phyloP scores from a whole-genome alignment of 2,329 filamentous ascomycete species.

The Furcasterigmium furcatum region DNA sequence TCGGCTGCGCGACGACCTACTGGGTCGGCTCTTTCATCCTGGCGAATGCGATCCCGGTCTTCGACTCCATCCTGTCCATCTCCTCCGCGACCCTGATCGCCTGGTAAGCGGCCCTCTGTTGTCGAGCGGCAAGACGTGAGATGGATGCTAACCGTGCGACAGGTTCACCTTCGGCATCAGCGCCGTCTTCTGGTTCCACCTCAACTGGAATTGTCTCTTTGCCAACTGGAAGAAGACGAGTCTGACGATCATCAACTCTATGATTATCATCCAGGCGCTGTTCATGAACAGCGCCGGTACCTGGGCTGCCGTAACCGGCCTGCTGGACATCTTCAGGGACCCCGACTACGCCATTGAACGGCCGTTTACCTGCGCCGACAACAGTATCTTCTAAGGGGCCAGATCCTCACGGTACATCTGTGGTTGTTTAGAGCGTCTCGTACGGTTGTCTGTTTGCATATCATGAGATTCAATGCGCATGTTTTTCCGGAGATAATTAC shows the following conservation, averaged over 20 bases:
- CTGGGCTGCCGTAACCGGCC: conserved; percentile 26
- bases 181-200: conserved; percentile 30
- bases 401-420: too few relatives aligned
- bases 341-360: conserved; percentile 21
- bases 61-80: conserved; percentile 32
- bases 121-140: too few relatives aligned
- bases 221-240: conserved; percentile 22
- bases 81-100: conserved; percentile 30
- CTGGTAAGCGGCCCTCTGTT: conserved; percentile 17
- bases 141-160: not conserved
- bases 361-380: conserved; percentile 28
- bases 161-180: conserved; percentile 27
- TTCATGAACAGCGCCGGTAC: conserved; percentile 31
- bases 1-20: conserved; percentile 26
- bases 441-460: too few relatives aligned
- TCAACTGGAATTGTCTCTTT: conserved; percentile 28
- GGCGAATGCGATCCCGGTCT: conserved; percentile 32
- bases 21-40: conserved; percentile 29
- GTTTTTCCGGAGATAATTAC: too few relatives aligned
- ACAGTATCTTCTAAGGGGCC: conserved; percentile 29
- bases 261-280: conserved; percentile 25
- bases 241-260: conserved; percentile 21
- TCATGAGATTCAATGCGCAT: too few relatives aligned
- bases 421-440: too few relatives aligned
- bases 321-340: conserved; percentile 24